phyloP scores from a whole-genome alignment of 352 stramenopile species.

The Stramenopiles sp. region DNA sequence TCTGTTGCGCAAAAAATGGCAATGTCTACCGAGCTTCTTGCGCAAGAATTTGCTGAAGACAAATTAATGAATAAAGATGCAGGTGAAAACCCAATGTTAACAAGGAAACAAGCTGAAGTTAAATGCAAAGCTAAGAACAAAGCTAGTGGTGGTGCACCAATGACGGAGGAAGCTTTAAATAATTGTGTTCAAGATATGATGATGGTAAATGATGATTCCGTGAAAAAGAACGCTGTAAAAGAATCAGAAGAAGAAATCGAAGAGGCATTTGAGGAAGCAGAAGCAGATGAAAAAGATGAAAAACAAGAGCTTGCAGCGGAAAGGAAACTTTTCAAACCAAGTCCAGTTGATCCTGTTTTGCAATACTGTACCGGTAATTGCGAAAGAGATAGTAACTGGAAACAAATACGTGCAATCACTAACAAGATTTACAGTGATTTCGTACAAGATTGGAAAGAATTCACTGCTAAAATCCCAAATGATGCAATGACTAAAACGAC shows the following conservation, averaged over 20 bases:
- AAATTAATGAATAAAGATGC: background rate
- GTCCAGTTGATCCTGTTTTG: background rate
- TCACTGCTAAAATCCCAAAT: background rate
- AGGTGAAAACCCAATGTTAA: background rate
- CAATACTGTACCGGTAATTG: background rate
- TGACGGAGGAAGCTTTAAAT: background rate
- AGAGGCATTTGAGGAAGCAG: background rate
- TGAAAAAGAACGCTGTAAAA: background rate
- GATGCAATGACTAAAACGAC: background rate
- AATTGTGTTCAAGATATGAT: constrained; percentile 4
- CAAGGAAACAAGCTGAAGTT: background rate
- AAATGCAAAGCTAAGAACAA: constrained; percentile 1
- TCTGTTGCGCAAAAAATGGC: background rate
- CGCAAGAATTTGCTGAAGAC: background rate
- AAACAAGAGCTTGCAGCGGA: background rate
- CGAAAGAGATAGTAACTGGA: background rate
- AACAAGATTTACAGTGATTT: background rate
- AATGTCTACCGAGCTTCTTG: background rate
- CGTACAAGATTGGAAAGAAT: background rate
- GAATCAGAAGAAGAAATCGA: constrained; percentile 4
- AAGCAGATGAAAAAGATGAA: constrained; percentile 8
- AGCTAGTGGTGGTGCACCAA: background rate
- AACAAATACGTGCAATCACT: background rate
- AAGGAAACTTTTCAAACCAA: background rate
- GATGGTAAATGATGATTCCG: background rate